A percentile compares a stretch with the other conserved stretches of the same genome.
Evolutionary conservation across 805 yeast species (phyloP).

Genomic region (Sugiyamaella qingdaonensis): DNA sequence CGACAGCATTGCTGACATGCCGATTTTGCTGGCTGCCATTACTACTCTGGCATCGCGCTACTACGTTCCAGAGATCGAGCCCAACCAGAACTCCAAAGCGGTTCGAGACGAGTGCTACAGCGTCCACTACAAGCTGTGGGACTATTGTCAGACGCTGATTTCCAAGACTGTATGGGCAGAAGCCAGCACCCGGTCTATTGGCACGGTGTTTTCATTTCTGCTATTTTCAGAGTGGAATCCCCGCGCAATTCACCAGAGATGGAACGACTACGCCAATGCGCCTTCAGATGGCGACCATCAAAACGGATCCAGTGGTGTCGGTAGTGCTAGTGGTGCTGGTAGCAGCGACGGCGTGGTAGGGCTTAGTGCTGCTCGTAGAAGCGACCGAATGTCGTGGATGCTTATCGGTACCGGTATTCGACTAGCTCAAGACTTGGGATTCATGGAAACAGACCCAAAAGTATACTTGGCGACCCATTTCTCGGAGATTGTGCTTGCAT

Average conservation of each 20-base stretch:
- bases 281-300: conserved; percentile 12
- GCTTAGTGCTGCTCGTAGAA: conserved; percentile 76
- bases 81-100: conserved; percentile 3
- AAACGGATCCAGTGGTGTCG: conserved; percentile 7
- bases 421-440: conserved; percentile 80
- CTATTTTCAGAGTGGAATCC: conserved; percentile 95
- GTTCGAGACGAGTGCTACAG: conserved; percentile 7
- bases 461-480: conserved; percentile 80
- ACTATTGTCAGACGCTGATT: conserved; percentile 71
- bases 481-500: conserved; percentile 76
- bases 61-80: conserved; percentile 43
- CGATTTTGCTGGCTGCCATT: conserved; percentile 75
- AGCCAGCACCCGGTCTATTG: conserved; percentile 80
- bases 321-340: background rate
- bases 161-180: conserved; percentile 93
- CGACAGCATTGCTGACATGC: conserved; percentile 66
- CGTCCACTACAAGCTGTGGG: conserved; percentile 77
- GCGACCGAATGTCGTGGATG: conserved; percentile 93
- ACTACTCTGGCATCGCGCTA: conserved; percentile 78
- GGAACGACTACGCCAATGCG: conserved; percentile 64
- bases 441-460: conserved; percentile 67
- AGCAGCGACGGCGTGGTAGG: conserved; percentile 38
- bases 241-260: conserved; percentile 83
- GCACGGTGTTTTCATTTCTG: conserved; percentile 79
- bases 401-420: conserved; percentile 82